A percentile compares a stretch with the other conserved stretches of the same genome.
Conservation (phyloP, 139 green algal species). For the Desmodesmus armatus region DNA sequence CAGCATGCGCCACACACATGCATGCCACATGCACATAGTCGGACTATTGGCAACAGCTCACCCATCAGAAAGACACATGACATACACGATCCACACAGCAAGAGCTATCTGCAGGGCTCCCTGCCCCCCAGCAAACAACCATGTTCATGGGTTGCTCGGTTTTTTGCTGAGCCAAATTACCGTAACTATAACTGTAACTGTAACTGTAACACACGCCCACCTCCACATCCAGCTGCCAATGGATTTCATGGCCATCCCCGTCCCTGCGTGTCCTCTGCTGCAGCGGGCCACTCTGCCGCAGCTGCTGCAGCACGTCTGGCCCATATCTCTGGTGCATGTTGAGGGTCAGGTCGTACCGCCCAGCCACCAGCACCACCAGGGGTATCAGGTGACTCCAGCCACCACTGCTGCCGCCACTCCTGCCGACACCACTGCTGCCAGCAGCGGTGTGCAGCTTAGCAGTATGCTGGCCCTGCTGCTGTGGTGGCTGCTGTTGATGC, state of each 20-base stretch:
- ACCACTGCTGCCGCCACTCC: not conserved
- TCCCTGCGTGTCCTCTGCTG: constrained; percentile 10
- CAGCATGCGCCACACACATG: not conserved
- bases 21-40: not conserved
- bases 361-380: constrained; percentile 24
- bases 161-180: no score
- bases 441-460: no score
- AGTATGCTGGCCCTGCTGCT: no score
- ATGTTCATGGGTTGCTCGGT: no score
- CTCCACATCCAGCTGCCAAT: constrained; percentile 22
- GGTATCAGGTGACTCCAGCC: no score
- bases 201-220: not conserved
- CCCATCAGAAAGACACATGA: not conserved
- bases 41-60: not conserved
- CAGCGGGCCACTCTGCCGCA: not conserved
- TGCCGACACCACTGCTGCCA: no score
- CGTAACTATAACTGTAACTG: not conserved
- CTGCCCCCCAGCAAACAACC: no score
- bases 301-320: constrained; percentile 8
- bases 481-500: not conserved
- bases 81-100: not conserved
- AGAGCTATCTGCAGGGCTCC: not conserved
- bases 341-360: not conserved
- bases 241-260: not conserved
- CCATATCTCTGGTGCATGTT: constrained; percentile 27